phyloP scores from a whole-genome alignment of 495 filamentous ascomycete genomes.

The Clavariopsis aquatica region DNA sequence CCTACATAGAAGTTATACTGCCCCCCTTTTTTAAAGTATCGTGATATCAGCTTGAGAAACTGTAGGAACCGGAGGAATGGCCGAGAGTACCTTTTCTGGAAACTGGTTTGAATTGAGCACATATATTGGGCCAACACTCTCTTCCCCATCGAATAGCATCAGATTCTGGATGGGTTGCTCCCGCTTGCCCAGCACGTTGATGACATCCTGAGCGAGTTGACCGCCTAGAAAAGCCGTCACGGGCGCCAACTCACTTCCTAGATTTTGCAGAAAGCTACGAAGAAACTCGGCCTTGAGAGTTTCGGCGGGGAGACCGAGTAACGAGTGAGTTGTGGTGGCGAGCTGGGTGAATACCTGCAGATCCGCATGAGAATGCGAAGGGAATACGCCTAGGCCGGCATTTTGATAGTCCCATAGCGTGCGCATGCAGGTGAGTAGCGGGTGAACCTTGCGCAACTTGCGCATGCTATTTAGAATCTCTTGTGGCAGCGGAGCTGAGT shows the following conservation, averaged over 20 bases:
- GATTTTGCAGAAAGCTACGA: constrained; percentile 77
- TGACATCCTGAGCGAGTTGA: constrained; percentile 90
- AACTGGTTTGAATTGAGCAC: constrained; percentile 67
- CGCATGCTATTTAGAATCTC: constrained; percentile 66
- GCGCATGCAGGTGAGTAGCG: constrained; percentile 76
- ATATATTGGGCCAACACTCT: constrained; percentile 74
- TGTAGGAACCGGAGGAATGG: constrained; percentile 1
- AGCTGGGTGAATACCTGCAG: constrained; percentile 64
- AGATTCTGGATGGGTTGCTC: constrained; percentile 97
- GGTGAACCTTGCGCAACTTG: constrained; percentile 71
- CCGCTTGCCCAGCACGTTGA: constrained; percentile 85
- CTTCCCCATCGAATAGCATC: constrained; percentile 85
- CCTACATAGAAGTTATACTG: too few relatives aligned
- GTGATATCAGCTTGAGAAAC: not conserved
- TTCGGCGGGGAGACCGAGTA: constrained; percentile 73
- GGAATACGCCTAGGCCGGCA: constrained; percentile 53
- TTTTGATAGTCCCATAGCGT: constrained; percentile 78
- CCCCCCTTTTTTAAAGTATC: too few relatives aligned
- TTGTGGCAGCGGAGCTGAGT: constrained; percentile 69
- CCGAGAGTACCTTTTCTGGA: constrained; percentile 10
- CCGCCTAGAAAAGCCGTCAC: constrained; percentile 89
- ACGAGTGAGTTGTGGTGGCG: constrained; percentile 70
- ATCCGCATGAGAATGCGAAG: constrained; percentile 61
- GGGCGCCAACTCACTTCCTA: constrained; percentile 78
- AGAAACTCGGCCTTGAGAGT: constrained; percentile 77